Percentiles rank a stretch among this genome's conserved stretches.
phyloP scores from a whole-genome alignment of 257 asterid species.

The Solanum pinnatisectum region DNA sequence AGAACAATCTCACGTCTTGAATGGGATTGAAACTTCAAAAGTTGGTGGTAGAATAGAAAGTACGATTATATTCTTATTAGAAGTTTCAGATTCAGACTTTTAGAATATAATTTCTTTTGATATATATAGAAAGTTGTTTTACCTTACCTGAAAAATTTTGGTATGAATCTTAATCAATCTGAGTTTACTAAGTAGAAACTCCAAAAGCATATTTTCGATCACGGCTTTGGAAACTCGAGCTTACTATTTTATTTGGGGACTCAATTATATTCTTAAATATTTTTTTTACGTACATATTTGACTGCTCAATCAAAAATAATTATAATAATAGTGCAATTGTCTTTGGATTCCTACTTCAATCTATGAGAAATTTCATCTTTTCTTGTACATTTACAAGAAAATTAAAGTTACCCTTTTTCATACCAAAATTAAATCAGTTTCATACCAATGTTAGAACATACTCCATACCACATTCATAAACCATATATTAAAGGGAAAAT shows the following conservation, averaged over 20 bases:
- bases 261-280: neutral
- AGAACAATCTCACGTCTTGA: too few species aligned
- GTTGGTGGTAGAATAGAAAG: neutral
- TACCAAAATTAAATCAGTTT: neutral
- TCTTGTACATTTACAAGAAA: neutral
- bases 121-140: neutral
- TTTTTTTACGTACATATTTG: neutral
- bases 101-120: neutral
- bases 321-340: neutral
- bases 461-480: too few species aligned
- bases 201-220: neutral
- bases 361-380: neutral
- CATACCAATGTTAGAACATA: too few species aligned
- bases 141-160: rapidly evolving
- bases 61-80: neutral
- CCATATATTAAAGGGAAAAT: too few species aligned
- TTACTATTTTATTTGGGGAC: neutral
- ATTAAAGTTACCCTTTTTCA: neutral
- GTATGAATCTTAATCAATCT: neutral
- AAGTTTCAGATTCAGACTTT: neutral
- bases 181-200: neutral
- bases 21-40: neutral
- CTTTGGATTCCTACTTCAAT: neutral
- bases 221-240: neutral
- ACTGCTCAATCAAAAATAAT: neutral